phyloP scores from a whole-genome alignment of 2,329 filamentous ascomycete genomes.

The Fusarium chaquense region DNA sequence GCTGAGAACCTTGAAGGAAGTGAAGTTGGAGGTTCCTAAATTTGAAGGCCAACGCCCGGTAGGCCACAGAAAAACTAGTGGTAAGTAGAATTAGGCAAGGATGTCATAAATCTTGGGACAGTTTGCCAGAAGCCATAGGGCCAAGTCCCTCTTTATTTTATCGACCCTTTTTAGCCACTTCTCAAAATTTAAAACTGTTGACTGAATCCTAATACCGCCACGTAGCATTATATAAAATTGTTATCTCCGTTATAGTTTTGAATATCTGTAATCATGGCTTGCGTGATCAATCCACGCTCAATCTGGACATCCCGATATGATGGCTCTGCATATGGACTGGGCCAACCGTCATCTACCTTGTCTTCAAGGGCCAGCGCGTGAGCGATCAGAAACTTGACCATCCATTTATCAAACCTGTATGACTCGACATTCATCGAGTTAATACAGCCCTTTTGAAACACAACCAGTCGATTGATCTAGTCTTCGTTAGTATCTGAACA shows the following conservation, averaged over 20 bases:
- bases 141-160: too few species aligned
- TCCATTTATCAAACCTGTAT: slow-evolving; percentile 61
- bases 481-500: background rate
- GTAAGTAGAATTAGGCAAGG: too few species aligned
- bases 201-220: fast-evolving
- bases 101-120: too few species aligned
- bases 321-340: background rate
- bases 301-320: slow-evolving; percentile 13
- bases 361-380: slow-evolving; percentile 50
- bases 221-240: fast-evolving
- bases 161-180: too few species aligned
- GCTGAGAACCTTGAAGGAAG: background rate
- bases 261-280: slow-evolving; percentile 43
- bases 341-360: slow-evolving; percentile 47
- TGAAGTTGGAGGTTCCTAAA: background rate
- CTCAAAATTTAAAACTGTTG: too few species aligned
- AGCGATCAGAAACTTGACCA: slow-evolving; percentile 58
- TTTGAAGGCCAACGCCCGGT: too few species aligned
- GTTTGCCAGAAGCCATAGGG: too few species aligned
- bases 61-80: too few species aligned
- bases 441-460: slow-evolving; percentile 51
- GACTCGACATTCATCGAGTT: slow-evolving; percentile 46
- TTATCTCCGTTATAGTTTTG: slow-evolving; percentile 9
- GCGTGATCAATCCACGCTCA: slow-evolving; percentile 38
- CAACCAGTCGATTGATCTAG: slow-evolving; percentile 51